Evolutionary conservation across 176 grass and related monocot species (phyloP).

Genomic region (Carex parvula): DNA sequence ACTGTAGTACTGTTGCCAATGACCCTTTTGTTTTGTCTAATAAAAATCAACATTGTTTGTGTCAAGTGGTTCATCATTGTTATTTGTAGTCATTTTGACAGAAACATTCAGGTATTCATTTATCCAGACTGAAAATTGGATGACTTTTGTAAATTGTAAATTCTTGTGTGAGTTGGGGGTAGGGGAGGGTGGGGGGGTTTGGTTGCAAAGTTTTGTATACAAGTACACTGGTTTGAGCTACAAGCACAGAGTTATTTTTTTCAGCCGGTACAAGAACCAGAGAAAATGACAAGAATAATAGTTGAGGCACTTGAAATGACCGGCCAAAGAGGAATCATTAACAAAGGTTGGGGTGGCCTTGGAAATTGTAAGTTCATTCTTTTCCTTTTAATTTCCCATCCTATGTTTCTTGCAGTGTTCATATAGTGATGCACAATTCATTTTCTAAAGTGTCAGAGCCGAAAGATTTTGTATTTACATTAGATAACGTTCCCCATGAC

Average conservation of each 20-base stretch:
- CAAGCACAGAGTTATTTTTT: constrained; percentile 9
- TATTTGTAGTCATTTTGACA: background rate
- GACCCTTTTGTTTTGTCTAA: background rate
- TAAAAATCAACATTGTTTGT: background rate
- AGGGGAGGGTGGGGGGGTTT: background rate
- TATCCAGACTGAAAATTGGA: background rate
- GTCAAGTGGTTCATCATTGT: background rate
- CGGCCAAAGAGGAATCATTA: constrained; percentile 90
- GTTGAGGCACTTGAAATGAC: constrained; percentile 72
- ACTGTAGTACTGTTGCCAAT: background rate
- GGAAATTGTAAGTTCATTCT: constrained; percentile 68
- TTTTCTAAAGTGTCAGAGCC: constrained; percentile 58
- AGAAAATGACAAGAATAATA: constrained; percentile 86
- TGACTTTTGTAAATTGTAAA: background rate
- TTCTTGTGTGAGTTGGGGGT: background rate
- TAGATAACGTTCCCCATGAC: constrained; percentile 94
- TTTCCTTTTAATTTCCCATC: background rate
- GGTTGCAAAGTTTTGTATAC: background rate
- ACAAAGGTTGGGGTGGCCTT: constrained; percentile 98
- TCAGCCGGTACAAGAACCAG: constrained; percentile 92
- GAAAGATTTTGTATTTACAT: constrained; percentile 77
- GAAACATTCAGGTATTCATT: background rate
- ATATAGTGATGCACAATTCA: constrained; percentile 23
- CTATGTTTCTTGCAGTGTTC: constrained; percentile 19
- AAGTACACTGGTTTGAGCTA: constrained; percentile 1